Conservation (phyloP, 2,329 filamentous ascomycete species). For the Septoria petroselini region DNA sequence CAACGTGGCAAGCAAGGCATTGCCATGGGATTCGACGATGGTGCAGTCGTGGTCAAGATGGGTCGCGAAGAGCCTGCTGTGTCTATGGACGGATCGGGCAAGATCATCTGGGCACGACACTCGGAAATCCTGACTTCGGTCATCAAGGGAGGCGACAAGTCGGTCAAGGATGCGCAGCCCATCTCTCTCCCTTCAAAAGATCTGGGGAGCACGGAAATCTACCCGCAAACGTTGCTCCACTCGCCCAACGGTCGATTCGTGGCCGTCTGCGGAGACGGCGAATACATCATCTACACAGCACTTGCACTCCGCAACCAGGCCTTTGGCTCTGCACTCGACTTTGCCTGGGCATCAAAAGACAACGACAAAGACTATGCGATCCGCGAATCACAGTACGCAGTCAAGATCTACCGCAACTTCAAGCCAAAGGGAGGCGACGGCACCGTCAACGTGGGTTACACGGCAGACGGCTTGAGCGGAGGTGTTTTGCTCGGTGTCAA, state of each 20-base stretch:
- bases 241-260: slow-evolving; percentile 94
- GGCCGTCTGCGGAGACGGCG: slow-evolving; percentile 88
- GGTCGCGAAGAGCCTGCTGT: slow-evolving; percentile 95
- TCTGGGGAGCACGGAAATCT: slow-evolving; percentile 92
- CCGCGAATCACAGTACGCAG: slow-evolving; percentile 85
- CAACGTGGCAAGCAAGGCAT: slow-evolving; percentile 92
- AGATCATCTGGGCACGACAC: slow-evolving; percentile 92
- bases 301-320: slow-evolving; percentile 96
- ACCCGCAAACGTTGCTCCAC: slow-evolving; percentile 89
- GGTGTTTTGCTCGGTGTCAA: slow-evolving; percentile 91
- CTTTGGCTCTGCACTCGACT: slow-evolving; percentile 92
- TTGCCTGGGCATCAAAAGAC: slow-evolving; percentile 94
- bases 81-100: slow-evolving; percentile 93
- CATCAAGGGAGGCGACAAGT: slow-evolving; percentile 85
- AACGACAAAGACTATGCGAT: slow-evolving; percentile 99
- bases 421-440: slow-evolving; percentile 77
- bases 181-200: slow-evolving; percentile 89
- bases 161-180: slow-evolving; percentile 81
- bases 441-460: slow-evolving; percentile 82
- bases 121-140: slow-evolving; percentile 93
- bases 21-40: slow-evolving; percentile 95
- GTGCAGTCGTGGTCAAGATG: slow-evolving; percentile 96
- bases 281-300: slow-evolving; percentile 98
- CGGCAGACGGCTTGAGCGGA: slow-evolving; percentile 84
- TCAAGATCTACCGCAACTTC: slow-evolving; percentile 98